Percentiles rank a stretch among this genome's conserved stretches.
Evolutionary conservation across 2,329 filamentous ascomycete species (phyloP).

Genomic region (Penicillium italicum): DNA sequence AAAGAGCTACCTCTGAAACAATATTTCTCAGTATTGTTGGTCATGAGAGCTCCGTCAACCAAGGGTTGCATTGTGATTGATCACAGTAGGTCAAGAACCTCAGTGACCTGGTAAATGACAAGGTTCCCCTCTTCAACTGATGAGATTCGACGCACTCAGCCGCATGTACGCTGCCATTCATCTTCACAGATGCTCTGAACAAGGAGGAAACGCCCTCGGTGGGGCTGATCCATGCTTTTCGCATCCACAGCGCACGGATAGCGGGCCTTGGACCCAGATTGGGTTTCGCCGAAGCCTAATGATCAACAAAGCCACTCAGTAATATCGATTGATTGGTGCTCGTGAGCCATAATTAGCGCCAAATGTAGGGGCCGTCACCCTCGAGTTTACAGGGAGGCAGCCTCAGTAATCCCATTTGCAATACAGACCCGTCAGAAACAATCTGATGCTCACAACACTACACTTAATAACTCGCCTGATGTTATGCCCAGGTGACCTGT

Average conservation of each 20-base stretch:
- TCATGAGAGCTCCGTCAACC: too few relatives aligned
- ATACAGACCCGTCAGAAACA: constrained; percentile 1
- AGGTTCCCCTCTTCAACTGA: constrained; percentile 1
- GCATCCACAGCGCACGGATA: constrained; percentile 1
- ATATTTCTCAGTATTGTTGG: too few relatives aligned
- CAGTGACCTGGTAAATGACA: neutral
- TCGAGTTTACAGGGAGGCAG: neutral
- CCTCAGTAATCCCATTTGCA: constrained; percentile 1
- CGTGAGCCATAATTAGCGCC: constrained; percentile 1
- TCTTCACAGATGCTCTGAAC: constrained; percentile 2
- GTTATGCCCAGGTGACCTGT: constrained; percentile 1
- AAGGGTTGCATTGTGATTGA: too few relatives aligned
- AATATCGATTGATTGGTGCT: constrained; percentile 2
- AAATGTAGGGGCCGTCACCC: constrained; percentile 1
- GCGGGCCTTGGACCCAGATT: neutral
- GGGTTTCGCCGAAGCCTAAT: constrained; percentile 1
- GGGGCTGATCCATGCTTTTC: constrained; percentile 2
- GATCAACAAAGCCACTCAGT: constrained; percentile 3
- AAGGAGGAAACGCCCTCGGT: neutral
- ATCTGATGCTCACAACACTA: constrained; percentile 1
- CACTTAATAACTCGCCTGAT: neutral
- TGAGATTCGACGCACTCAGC: constrained; percentile 1
- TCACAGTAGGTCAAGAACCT: too few relatives aligned
- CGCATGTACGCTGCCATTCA: constrained; percentile 1
- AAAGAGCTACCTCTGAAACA: too few relatives aligned